These are phyloP conservation scores for Cytospora piceicola DNA, from an alignment of 2,329 filamentous ascomycete species.

Conservation along the genomic window DNA sequence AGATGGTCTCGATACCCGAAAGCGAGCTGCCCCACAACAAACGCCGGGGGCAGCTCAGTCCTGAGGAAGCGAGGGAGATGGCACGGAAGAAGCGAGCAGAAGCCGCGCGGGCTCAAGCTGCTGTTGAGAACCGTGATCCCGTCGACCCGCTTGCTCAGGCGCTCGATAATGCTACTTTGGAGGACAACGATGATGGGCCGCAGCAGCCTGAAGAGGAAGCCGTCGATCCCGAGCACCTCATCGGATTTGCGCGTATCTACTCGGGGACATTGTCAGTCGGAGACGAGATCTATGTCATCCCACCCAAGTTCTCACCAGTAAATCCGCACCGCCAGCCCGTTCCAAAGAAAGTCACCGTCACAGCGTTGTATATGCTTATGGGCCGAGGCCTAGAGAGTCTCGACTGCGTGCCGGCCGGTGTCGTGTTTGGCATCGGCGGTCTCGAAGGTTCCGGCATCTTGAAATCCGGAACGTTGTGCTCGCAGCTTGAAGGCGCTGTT, in stretches of 20 bases:
- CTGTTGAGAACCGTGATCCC: conserved; percentile 48
- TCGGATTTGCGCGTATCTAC: conserved; percentile 93
- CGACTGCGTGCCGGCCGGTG: conserved; percentile 84
- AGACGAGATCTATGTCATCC: conserved; percentile 86
- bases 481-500: conserved; percentile 79
- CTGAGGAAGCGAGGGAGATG: conserved; percentile 87
- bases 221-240: conserved; percentile 80
- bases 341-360: conserved; percentile 82
- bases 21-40: conserved; percentile 91
- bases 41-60: conserved; percentile 74
- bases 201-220: conserved; percentile 55
- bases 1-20: conserved; percentile 94
- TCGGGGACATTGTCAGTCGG: conserved; percentile 89
- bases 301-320: conserved; percentile 89
- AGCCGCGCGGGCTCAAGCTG: conserved; percentile 76
- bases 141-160: conserved; percentile 63
- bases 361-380: conserved; percentile 93
- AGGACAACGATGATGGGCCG: conserved; percentile 50
- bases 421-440: conserved; percentile 92
- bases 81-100: conserved; percentile 88
- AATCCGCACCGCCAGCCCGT: conserved; percentile 71
- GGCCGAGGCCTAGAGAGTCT: conserved; percentile 84
- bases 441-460: conserved; percentile 85
- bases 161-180: conserved; percentile 63
- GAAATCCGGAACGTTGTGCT: conserved; percentile 93